Evolutionary conservation across 345 rosid species (phyloP).

Genomic region (Cardamine resedifolia): DNA sequence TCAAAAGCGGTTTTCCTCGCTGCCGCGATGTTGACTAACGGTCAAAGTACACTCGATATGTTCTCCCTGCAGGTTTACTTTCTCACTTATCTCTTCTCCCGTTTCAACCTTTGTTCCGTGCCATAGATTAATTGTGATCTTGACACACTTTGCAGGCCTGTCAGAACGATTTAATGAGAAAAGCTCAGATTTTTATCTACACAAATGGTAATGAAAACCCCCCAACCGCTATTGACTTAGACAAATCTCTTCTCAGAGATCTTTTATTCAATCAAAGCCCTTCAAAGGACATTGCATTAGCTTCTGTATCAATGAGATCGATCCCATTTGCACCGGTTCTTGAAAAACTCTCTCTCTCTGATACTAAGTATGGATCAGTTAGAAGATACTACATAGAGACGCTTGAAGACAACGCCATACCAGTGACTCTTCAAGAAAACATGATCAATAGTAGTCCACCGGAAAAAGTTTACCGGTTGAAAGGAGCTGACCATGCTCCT

Average conservation of each 20-base stretch:
- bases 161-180: slow-evolving; percentile 66
- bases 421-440: slow-evolving; percentile 64
- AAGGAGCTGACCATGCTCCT: slow-evolving; percentile 97
- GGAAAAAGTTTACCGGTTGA: slow-evolving; percentile 67
- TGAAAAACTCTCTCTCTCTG: slow-evolving; percentile 83
- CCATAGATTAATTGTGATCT: neutral
- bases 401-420: slow-evolving; percentile 78
- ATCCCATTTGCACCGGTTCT: slow-evolving; percentile 92
- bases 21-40: slow-evolving; percentile 76
- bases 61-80: slow-evolving; percentile 66
- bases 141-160: slow-evolving; percentile 54
- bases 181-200: slow-evolving; percentile 75
- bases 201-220: slow-evolving; percentile 73
- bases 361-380: slow-evolving; percentile 65
- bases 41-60: slow-evolving; percentile 75
- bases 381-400: slow-evolving; percentile 82
- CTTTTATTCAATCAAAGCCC: slow-evolving; percentile 85
- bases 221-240: slow-evolving; percentile 89
- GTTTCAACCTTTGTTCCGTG: neutral
- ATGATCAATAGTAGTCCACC: slow-evolving; percentile 82
- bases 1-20: slow-evolving; percentile 78
- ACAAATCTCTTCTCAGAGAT: slow-evolving; percentile 70
- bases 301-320: slow-evolving; percentile 91
- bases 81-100: neutral
- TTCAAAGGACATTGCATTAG: slow-evolving; percentile 88